Conservation (phyloP, 257 asterid genomes). For the Echium plantagineum region DNA sequence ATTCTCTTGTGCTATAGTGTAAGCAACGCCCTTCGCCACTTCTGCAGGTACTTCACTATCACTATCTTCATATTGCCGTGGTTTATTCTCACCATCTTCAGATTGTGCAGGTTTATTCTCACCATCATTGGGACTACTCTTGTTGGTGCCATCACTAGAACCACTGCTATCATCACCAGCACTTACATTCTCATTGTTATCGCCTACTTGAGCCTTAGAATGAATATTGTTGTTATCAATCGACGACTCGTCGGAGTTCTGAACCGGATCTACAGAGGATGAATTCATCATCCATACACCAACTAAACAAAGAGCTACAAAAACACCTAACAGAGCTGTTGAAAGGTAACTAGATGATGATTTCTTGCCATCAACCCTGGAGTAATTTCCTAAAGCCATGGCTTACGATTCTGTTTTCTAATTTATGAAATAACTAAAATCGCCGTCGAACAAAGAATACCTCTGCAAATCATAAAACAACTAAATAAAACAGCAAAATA, state of each 20-base stretch:
- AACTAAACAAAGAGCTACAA: slow-evolving; percentile 13
- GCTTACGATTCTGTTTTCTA: not conserved
- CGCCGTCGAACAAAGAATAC: not conserved
- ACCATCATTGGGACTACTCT: slow-evolving; percentile 1
- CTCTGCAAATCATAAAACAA: not conserved
- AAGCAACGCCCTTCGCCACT: not conserved
- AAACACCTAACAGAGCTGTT: slow-evolving; percentile 4
- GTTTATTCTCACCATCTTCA: not conserved
- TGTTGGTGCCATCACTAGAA: not conserved
- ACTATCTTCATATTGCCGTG: not conserved
- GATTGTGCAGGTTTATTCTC: no score
- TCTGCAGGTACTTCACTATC: slow-evolving; percentile 1
- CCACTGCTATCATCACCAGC: slow-evolving; percentile 1
- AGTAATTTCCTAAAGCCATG: slow-evolving; percentile 13
- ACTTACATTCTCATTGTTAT: slow-evolving; percentile 2
- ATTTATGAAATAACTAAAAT: not conserved
- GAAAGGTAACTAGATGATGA: slow-evolving; percentile 7
- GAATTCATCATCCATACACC: slow-evolving; percentile 20
- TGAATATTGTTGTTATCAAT: not conserved
- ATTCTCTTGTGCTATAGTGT: not conserved
- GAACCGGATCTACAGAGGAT: slow-evolving; percentile 7
- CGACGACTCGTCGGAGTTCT: slow-evolving; percentile 5
- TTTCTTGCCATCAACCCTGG: slow-evolving; percentile 9
- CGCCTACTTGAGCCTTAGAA: not conserved
- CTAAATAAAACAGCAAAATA: not conserved